A percentile compares a stretch with the other conserved stretches of the same genome.
Conservation (phyloP, 805 yeast genomes). For the Suhomyces sp. region DNA sequence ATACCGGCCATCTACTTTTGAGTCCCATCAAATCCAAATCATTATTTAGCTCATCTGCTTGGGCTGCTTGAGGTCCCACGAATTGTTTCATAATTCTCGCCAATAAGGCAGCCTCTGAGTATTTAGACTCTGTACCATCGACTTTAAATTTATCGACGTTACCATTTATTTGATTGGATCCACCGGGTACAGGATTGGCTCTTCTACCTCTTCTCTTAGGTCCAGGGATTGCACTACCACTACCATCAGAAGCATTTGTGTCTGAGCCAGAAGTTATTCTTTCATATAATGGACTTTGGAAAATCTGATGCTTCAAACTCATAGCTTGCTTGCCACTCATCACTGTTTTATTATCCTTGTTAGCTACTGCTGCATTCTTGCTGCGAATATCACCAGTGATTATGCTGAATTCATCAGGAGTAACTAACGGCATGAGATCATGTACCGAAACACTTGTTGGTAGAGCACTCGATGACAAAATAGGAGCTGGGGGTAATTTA, state of each 20-base stretch:
- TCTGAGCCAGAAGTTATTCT: constrained; percentile 41
- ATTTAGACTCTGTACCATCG: constrained; percentile 17
- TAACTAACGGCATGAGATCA: constrained; percentile 43
- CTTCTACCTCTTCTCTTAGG: constrained; percentile 42
- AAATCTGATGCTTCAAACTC: constrained; percentile 38
- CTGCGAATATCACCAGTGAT: constrained; percentile 40
- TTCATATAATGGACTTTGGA: constrained; percentile 41
- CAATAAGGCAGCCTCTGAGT: constrained; percentile 37
- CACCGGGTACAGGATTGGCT: constrained; percentile 12
- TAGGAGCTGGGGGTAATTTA: background rate
- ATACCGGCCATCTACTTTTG: constrained; percentile 37
- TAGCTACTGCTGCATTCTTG: constrained; percentile 16
- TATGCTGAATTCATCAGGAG: constrained; percentile 36
- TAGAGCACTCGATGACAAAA: background rate
- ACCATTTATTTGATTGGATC: background rate
- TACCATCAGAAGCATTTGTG: constrained; percentile 26
- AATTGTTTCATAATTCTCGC: constrained; percentile 46
- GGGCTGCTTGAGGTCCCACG: constrained; percentile 37
- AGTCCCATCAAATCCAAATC: constrained; percentile 41
- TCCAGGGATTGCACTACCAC: constrained; percentile 11
- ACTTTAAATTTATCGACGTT: constrained; percentile 8
- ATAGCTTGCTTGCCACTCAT: constrained; percentile 17
- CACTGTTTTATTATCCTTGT: constrained; percentile 3
- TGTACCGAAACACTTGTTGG: constrained; percentile 24
- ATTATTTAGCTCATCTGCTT: constrained; percentile 29